These are phyloP conservation scores for Shiraia bambusicola DNA, from an alignment of 2,329 filamentous ascomycete species.

Conservation along the genomic window DNA sequence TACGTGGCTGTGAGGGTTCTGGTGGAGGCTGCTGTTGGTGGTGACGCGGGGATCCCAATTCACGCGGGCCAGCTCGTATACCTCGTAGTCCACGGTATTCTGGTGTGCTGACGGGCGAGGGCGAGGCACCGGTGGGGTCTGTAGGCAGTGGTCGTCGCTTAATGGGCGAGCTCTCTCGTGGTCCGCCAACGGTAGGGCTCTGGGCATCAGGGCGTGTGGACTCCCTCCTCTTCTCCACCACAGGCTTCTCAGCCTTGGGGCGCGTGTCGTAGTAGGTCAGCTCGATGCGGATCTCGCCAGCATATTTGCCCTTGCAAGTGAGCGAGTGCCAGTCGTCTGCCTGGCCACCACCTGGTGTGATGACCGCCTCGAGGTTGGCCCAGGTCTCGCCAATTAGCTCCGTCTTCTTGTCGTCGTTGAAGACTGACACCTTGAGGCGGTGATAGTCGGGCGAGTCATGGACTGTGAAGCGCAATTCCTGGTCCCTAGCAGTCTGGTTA, in stretches of 20 bases:
- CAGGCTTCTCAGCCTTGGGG: constrained; percentile 73
- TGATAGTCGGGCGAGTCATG: constrained; percentile 97
- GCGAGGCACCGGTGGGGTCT: constrained; percentile 64
- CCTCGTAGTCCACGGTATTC: constrained; percentile 35
- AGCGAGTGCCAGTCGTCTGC: constrained; percentile 89
- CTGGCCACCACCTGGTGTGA: constrained; percentile 86
- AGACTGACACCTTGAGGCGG: constrained; percentile 90
- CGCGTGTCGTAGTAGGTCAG: constrained; percentile 93
- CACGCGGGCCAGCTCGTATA: constrained; percentile 36
- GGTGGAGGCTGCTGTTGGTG: constrained; percentile 27
- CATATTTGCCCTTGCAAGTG: constrained; percentile 89
- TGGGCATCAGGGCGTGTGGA: constrained; percentile 36
- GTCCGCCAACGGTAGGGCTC: constrained; percentile 46
- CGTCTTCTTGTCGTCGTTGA: constrained; percentile 98
- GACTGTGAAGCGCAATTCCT: constrained; percentile 92
- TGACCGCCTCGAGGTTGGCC: constrained; percentile 78
- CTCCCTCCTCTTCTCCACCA: constrained; percentile 56
- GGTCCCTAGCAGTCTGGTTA: constrained; percentile 67
- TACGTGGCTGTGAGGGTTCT: constrained; percentile 22
- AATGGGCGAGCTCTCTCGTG: constrained; percentile 62
- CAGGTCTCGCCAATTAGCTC: constrained; percentile 94
- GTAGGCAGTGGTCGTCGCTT: constrained; percentile 83
- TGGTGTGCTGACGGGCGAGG: constrained; percentile 32
- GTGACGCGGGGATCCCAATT: constrained; percentile 39
- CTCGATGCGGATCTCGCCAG: constrained; percentile 90